A percentile compares a stretch with the other conserved stretches of the same genome.
Evolutionary conservation across 2,329 filamentous ascomycete species (phyloP).

Genomic region (Stachybotrys chlorohalonatus): DNA sequence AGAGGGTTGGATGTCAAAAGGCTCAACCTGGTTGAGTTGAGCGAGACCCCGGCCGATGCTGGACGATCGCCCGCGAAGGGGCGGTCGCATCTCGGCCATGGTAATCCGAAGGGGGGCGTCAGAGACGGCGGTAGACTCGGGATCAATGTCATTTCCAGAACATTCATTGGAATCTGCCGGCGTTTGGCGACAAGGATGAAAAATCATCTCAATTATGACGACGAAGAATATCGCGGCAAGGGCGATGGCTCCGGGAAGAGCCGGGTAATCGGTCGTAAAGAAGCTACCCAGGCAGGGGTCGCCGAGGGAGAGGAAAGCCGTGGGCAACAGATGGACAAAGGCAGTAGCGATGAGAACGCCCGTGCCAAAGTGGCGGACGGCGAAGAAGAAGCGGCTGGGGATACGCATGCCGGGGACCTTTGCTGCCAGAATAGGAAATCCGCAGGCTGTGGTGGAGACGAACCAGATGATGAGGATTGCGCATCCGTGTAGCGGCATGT

Average conservation of each 20-base stretch:
- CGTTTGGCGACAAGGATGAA: conserved; percentile 32
- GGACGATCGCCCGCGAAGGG: conserved; percentile 20
- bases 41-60: conserved; percentile 25
- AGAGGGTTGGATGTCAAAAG: conserved; percentile 5
- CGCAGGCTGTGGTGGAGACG: conserved; percentile 38
- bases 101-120: conserved; percentile 8
- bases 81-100: conserved; percentile 22
- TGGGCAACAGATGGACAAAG: conserved; percentile 67
- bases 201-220: conserved; percentile 68
- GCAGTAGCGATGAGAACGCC: conserved; percentile 68
- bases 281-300: conserved; percentile 62
- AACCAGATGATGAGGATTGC: conserved; percentile 42
- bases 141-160: conserved; percentile 1
- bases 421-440: conserved; percentile 45
- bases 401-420: conserved; percentile 44
- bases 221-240: conserved; percentile 73
- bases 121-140: neutral
- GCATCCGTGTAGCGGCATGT: conserved; percentile 47
- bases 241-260: conserved; percentile 71
- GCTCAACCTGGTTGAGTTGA: conserved; percentile 12
- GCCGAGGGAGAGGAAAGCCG: conserved; percentile 53
- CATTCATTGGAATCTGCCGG: conserved; percentile 7
- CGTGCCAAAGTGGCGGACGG: conserved; percentile 63
- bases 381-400: conserved; percentile 45
- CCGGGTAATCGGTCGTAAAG: conserved; percentile 66